Base-by-base conservation (phyloP, 23 red algal genomes). In the Gracilaria domingensis region DNA sequence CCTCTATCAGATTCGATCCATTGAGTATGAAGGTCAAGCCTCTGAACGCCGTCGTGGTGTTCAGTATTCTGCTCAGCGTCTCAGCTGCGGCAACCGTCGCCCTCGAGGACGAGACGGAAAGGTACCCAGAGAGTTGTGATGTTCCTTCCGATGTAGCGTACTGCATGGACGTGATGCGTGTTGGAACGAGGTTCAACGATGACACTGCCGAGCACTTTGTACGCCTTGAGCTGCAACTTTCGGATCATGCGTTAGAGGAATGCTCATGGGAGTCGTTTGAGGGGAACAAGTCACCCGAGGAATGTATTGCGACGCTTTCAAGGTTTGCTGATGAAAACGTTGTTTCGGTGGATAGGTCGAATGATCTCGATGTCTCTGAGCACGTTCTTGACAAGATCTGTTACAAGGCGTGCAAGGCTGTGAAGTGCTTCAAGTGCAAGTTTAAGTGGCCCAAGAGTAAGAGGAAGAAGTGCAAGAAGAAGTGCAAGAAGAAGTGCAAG, bases 391-490 rank as follows among this genome's bases (percentile, higher is more conserved):
- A 77, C 45, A 77, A 77, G 21, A 30, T 77, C 24, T 77, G 72
- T 23, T 77, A 51, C 72, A 77, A 77, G 42, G 23, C 14, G 38
- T 77, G 72, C 42, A 77, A 77, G 42, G 24, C 12, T n/a, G 72
- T 26, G 72, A 77, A 77, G 20, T 77, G 72, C 45, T 20, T 77
- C 40, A 77, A 77, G 72, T 77, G 72, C 72, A 77, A 77, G 25
- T 77, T 77, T 42, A 77, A 77, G 39, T 26, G 49, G 0, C 40
- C 9, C 7, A 77, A 77, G 72, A 77, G 50, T 40, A 77, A 77
- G 72, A 77, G 72, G 72, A 77, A 50, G 72, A 77, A 77, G 72
- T 77, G 72, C 21, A 77, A 77, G 72, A 77, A 77, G 72, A 77
- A 77, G 72, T 77, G 72, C 42, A 77, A 77, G 72, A 77, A 34